Base-by-base conservation (phyloP, 1,139 yeast species). In the Eremothecium coryli region DNA sequence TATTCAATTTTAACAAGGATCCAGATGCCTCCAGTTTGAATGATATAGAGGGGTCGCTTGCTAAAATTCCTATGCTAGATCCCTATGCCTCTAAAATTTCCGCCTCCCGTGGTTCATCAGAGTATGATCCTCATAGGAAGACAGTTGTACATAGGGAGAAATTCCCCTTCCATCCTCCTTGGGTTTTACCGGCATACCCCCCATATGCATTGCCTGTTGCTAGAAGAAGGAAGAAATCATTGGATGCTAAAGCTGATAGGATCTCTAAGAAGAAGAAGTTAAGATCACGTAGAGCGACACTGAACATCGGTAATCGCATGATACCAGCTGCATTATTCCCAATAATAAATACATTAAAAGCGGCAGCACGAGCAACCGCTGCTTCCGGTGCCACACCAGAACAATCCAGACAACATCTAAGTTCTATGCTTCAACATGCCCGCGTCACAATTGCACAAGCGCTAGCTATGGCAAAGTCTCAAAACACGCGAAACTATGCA, bases 381-480 rank as follows among this genome's bases (percentile, higher is more conserved):
- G 54, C 55, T 3, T 36, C 35, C 8, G 59, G 59, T 16, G 54
- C 56, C 3, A 45, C 56, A 7, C 50, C 57, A 2, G 58, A 54
- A 29, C 56, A 54, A 23, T 49, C 56, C 5, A 45, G 53, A 4
- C 46, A 38, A 32, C 56, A 53, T 33, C 32, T 55, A 22, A 43
- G 50, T 33, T 42, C 50, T 10, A 52, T 55, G 49, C 64, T 40
- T 47, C 49, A 52, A 24, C 54, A 52, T 23, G 52, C 60, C 3
- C 52, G 54, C 30, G 41, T 73, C 33, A 70, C 84, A 0, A 76
- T 78, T 28, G 82, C 84, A 0, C 80, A 77, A 44, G 72, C 82
- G 1, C 58, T 78, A 41, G 81, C 81, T 1, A 49, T 68, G 33
- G 74, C 76, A 36, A 59, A 82, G 28, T 40, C 40, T 18, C 43